Evolutionary conservation across 2,329 filamentous ascomycete genomes (phyloP).

Genomic region (Ceratocystis smalleyi): DNA sequence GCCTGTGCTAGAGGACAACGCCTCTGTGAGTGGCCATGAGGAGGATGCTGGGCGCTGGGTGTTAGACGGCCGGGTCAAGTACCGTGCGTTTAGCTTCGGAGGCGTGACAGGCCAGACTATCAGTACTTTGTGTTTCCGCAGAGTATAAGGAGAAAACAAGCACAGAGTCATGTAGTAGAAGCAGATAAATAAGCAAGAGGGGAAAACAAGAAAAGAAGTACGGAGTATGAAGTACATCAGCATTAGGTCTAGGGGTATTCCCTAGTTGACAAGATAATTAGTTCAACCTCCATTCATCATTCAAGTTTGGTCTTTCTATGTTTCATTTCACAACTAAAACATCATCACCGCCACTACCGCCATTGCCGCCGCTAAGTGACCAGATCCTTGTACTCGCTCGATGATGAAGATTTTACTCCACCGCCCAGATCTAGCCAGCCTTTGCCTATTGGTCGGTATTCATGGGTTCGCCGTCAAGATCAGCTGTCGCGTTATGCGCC

Average conservation of each 20-base stretch:
- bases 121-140: conserved; percentile 68
- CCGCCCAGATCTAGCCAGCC: neutral
- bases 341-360: neutral
- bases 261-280: neutral
- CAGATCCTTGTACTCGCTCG: conserved; percentile 22
- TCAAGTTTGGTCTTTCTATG: conserved; percentile 3
- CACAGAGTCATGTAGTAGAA: neutral
- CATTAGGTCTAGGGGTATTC: neutral
- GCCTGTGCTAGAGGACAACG: conserved; percentile 18
- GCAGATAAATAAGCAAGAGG: neutral
- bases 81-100: conserved; percentile 78
- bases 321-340: conserved; percentile 3
- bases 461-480: conserved; percentile 39
- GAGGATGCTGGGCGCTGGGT: conserved; percentile 30
- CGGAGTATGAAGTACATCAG: neutral
- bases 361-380: conserved; percentile 7
- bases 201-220: neutral
- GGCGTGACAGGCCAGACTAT: conserved; percentile 79
- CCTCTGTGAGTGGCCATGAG: conserved; percentile 8
- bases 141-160: conserved; percentile 15
- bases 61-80: conserved; percentile 55
- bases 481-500: conserved; percentile 41
- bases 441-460: conserved; percentile 47
- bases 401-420: neutral
- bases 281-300: conserved; percentile 4